Base-by-base conservation (phyloP, 495 filamentous ascomycete species). In the Podospora appendiculata region DNA sequence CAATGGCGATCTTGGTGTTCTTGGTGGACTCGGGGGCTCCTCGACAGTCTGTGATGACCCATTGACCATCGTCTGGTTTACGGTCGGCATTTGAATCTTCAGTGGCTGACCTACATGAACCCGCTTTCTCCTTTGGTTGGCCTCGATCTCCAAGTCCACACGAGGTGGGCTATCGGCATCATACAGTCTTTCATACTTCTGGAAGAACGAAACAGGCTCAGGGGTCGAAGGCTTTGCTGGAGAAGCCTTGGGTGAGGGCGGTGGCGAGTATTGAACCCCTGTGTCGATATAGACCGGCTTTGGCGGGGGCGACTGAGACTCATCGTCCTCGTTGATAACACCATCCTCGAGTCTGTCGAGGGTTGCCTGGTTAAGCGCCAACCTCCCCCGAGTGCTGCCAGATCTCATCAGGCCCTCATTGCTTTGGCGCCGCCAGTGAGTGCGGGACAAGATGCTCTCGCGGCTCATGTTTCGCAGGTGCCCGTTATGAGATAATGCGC, bases 241-340 rank as follows among this genome's bases (percentile, higher is more conserved):
- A 33, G 67, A 55, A n/a, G 79, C 47, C 42, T 70, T 73, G 6
- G 89, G 89, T 14, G 88, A 94, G 2, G 83, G 75, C 7, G 88
- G 90, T 41, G 89, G 89, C 41, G 90, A 89, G 59, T 77, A 90
- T 65, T 96, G 90, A 40, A 87, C 77, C 3, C 83, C 88, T n/a
- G 78, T 77, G 64, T 94, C 88, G 39, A 78, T 77, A 65, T 91
- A 92, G 38, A 40, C 58, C 38, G 45, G 47, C 43, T 54, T 63
- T 9, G 60, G 59, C 4, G 54, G 38, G 2, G 65, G 50, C 33
- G 48, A 32, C 40, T 52, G 48, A 32, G 59, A 60, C 52, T 70
- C 70, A 33, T 78, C 73, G 38, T 79, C 78, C 48, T 79, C 75
- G 43, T 70, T 71, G 52, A 76, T 71, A 42, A 70, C 71, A 13